Evolutionary conservation across 352 stramenopile species (phyloP).

Genomic region (Pythium chondricola): DNA sequence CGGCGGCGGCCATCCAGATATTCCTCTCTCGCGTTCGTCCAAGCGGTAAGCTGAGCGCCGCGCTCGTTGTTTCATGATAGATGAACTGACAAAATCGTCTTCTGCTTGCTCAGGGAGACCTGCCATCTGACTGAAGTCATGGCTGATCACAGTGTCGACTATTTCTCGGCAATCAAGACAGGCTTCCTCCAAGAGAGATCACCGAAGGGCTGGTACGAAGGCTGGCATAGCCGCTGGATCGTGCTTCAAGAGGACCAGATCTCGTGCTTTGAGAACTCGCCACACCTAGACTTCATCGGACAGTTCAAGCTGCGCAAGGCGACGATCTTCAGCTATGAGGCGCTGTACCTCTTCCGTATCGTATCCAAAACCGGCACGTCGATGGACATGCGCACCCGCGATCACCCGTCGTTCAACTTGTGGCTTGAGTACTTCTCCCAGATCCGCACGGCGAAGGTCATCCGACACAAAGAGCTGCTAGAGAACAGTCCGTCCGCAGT

Average conservation of each 20-base stretch:
- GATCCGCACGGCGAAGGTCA: constrained; percentile 51
- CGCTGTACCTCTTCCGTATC: constrained; percentile 70
- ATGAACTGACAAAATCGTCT: not conserved
- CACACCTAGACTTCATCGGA: constrained; percentile 57
- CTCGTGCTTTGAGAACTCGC: constrained; percentile 78
- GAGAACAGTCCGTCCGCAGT: constrained; percentile 79
- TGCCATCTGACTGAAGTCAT: constrained; percentile 41
- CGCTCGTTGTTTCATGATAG: not conserved
- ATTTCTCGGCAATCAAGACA: constrained; percentile 72
- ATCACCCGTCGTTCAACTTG: constrained; percentile 66
- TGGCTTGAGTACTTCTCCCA: constrained; percentile 61
- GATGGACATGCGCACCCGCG: constrained; percentile 75
- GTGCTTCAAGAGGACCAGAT: constrained; percentile 72
- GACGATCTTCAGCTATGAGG: constrained; percentile 67
- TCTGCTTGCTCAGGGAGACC: constrained; percentile 1
- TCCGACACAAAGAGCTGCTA: constrained; percentile 66
- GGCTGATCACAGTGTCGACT: constrained; percentile 59
- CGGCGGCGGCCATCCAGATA: constrained; percentile 16
- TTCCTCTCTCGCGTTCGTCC: constrained; percentile 1
- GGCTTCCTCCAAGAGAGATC: constrained; percentile 74
- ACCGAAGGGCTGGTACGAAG: constrained; percentile 76
- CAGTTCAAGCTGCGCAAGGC: constrained; percentile 68
- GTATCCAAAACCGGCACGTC: constrained; percentile 59
- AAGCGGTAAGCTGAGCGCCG: too few relatives aligned
- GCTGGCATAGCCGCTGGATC: constrained; percentile 75